These are phyloP conservation scores for Aspergillus cavernicola DNA, from an alignment of 495 filamentous ascomycete genomes.

Conservation along the genomic window DNA sequence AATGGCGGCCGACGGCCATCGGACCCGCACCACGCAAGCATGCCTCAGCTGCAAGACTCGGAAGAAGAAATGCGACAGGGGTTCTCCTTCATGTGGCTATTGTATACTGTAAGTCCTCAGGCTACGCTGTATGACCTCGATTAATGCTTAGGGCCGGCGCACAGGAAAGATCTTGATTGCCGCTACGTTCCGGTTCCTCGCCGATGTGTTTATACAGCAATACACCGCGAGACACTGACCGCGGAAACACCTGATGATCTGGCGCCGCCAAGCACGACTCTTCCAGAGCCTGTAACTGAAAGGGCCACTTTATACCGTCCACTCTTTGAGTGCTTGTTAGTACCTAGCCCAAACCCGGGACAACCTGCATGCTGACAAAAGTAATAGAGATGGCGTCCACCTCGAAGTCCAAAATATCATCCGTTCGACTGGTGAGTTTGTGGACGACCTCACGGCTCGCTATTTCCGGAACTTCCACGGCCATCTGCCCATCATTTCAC, in stretches of 20 bases:
- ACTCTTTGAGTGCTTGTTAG: not conserved
- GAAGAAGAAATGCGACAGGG: constrained; percentile 40
- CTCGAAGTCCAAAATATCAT: constrained; percentile 29
- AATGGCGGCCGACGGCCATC: not conserved
- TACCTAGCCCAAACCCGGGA: not conserved
- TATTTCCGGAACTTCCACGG: constrained; percentile 36
- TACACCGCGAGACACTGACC: not conserved
- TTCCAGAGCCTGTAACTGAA: not conserved
- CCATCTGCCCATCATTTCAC: constrained; percentile 34
- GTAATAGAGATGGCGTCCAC: not conserved
- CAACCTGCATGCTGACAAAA: not conserved
- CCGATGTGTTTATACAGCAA: not conserved
- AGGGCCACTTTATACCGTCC: not conserved
- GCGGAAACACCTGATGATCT: no score
- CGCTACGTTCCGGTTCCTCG: constrained; percentile 3
- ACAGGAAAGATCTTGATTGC: constrained; percentile 19
- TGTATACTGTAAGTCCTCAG: constrained; percentile 28
- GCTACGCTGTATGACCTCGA: not conserved
- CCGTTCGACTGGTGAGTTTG: constrained; percentile 24
- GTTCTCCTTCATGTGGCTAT: constrained; percentile 30
- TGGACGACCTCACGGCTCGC: constrained; percentile 31
- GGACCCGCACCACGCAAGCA: constrained; percentile 3
- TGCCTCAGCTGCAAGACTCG: constrained; percentile 35
- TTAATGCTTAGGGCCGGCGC: not conserved
- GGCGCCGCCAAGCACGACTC: no score